Conservation (phyloP, 2,329 filamentous ascomycete species). For the Albophoma yamanashiensis region DNA sequence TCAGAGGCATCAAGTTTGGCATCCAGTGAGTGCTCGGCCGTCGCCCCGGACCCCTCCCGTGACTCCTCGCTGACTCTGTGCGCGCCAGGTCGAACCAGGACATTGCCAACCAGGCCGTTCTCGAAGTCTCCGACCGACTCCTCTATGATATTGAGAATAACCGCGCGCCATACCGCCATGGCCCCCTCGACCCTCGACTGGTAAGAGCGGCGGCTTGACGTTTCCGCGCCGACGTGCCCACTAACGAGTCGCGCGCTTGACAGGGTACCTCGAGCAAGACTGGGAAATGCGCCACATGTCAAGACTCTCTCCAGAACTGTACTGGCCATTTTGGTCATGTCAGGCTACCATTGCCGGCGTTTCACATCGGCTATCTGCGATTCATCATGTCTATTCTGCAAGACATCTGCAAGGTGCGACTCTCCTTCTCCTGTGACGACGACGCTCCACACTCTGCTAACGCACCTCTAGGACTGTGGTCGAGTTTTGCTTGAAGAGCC, state of each 20-base stretch:
- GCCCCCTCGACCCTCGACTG: constrained; percentile 78
- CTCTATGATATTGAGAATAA: constrained; percentile 83
- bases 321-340: constrained; percentile 95
- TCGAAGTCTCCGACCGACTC: constrained; percentile 88
- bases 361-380: constrained; percentile 93
- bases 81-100: constrained; percentile 69
- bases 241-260: neutral
- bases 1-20: constrained; percentile 85
- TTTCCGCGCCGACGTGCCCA: neutral
- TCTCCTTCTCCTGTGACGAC: no score
- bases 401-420: constrained; percentile 82
- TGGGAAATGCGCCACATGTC: constrained; percentile 72
- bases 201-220: constrained; percentile 20
- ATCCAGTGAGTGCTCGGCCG: constrained; percentile 53
- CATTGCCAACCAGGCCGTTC: constrained; percentile 87
- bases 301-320: constrained; percentile 70
- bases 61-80: neutral
- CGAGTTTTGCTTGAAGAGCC: constrained; percentile 71
- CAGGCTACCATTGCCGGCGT: constrained; percentile 78
- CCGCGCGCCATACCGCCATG: constrained; percentile 66
- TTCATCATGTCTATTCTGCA: constrained; percentile 88
- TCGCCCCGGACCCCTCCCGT: neutral
- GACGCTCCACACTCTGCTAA: neutral
- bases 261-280: constrained; percentile 78
- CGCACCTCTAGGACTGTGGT: constrained; percentile 48